Evolutionary conservation across 768 basidiomycete species (phyloP).

Genomic region (Agrocybe praecox): DNA sequence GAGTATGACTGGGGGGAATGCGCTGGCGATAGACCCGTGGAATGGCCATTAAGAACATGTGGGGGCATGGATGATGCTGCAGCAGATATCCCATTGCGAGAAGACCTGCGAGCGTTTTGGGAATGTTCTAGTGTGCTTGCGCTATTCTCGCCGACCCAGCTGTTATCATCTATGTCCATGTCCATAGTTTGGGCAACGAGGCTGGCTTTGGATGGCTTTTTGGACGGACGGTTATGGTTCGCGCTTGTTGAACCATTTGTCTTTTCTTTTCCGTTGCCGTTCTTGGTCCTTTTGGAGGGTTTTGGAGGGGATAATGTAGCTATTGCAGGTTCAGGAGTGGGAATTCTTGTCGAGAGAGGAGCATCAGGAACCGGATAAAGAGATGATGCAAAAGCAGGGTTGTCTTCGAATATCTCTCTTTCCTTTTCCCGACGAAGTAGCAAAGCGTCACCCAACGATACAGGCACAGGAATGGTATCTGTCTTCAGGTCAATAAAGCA

Average conservation of each 20-base stretch:
- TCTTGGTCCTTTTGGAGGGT: slow-evolving; percentile 31
- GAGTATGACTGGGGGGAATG: slow-evolving; percentile 16
- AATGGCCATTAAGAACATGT: slow-evolving; percentile 22
- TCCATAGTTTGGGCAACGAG: not conserved
- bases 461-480: slow-evolving; percentile 72
- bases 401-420: slow-evolving; percentile 50
- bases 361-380: slow-evolving; percentile 26
- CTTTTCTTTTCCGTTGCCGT: slow-evolving; percentile 39
- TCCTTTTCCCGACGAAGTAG: slow-evolving; percentile 34
- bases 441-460: slow-evolving; percentile 63
- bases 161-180: slow-evolving; percentile 1
- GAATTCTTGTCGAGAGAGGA: slow-evolving; percentile 20
- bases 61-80: slow-evolving; percentile 16
- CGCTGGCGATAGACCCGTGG: slow-evolving; percentile 9
- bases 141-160: not conserved
- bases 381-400: slow-evolving; percentile 47
- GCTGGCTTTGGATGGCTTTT: slow-evolving; percentile 8
- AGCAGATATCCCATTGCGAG: slow-evolving; percentile 18
- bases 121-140: not conserved
- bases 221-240: slow-evolving; percentile 18
- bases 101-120: slow-evolving; percentile 14
- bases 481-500: not conserved
- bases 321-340: slow-evolving; percentile 21
- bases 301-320: slow-evolving; percentile 17
- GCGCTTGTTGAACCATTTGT: slow-evolving; percentile 26